These are phyloP conservation scores for Biscogniauxia marginata DNA, from an alignment of 2,329 filamentous ascomycete species.

Conservation along the genomic window DNA sequence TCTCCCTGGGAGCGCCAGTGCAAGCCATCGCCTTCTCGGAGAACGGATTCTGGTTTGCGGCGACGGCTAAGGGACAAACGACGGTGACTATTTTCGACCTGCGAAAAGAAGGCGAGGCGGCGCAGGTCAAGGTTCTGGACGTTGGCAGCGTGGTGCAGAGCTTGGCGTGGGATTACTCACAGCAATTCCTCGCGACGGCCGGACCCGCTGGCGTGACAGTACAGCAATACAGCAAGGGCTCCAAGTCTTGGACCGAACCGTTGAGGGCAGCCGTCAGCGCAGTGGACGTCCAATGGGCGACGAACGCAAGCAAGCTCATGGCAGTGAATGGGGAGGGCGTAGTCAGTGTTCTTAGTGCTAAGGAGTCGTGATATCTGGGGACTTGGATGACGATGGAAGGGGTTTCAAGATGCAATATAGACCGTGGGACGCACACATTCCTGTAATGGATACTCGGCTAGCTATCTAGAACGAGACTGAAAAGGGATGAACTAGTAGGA, in stretches of 20 bases:
- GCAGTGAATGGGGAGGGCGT: conserved; percentile 73
- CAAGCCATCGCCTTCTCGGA: conserved; percentile 84
- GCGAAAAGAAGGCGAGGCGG: conserved; percentile 82
- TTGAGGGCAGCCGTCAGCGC: conserved; percentile 73
- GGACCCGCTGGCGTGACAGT: conserved; percentile 81
- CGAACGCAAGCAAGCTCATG: conserved; percentile 70
- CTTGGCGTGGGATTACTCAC: conserved; percentile 90
- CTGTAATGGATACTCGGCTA: background rate
- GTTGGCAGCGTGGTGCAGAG: conserved; percentile 74
- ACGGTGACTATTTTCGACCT: conserved; percentile 88
- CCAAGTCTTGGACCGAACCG: conserved; percentile 87
- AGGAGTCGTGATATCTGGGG: conserved; percentile 39
- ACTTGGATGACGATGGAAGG: background rate
- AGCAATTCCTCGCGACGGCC: conserved; percentile 83
- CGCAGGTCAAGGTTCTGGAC: conserved; percentile 80
- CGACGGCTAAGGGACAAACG: conserved; percentile 73
- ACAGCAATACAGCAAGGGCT: conserved; percentile 83
- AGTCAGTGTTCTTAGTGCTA: conserved; percentile 62
- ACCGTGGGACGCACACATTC: background rate
- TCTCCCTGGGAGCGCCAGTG: conserved; percentile 67
- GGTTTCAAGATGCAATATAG: background rate
- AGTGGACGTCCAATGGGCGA: conserved; percentile 74
- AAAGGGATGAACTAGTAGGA: too few relatives aligned
- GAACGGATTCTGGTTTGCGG: conserved; percentile 94
- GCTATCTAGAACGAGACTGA: too few relatives aligned